phyloP scores from a whole-genome alignment of 768 basidiomycete species.

The Xerocomus spinulosus region DNA sequence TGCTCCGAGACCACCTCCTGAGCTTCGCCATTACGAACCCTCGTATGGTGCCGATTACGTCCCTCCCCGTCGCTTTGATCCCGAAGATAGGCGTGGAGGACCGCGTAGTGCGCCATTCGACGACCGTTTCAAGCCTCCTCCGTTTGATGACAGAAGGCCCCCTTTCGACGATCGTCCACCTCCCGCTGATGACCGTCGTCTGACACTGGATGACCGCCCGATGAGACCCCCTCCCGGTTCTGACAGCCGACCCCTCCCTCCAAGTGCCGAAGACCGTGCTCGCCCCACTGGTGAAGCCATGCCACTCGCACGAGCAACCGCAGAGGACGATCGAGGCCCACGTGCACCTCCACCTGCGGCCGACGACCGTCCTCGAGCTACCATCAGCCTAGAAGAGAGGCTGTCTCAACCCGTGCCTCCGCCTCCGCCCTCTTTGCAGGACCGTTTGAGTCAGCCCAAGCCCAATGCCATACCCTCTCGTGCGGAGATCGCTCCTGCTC shows the following conservation, averaged over 20 bases:
- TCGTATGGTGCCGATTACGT: conserved; percentile 34
- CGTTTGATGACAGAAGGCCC: conserved; percentile 30
- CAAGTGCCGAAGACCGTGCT: conserved; percentile 20
- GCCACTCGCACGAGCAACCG: conserved; percentile 10
- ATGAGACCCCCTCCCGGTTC: conserved; percentile 26
- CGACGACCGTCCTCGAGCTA: conserved; percentile 27
- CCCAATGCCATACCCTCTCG: conserved; percentile 9
- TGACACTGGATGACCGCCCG: conserved; percentile 31
- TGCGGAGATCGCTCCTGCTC: conserved; percentile 24
- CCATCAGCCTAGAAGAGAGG: conserved; percentile 37
- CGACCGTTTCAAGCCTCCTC: conserved; percentile 23
- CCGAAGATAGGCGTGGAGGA: conserved; percentile 26
- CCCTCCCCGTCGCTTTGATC: conserved; percentile 32
- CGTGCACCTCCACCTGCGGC: conserved; percentile 14
- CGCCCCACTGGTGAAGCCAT: conserved; percentile 17
- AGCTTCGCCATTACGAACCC: conserved; percentile 46
- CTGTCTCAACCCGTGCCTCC: conserved; percentile 31
- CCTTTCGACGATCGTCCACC: conserved; percentile 26
- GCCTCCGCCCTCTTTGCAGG: conserved; percentile 34
- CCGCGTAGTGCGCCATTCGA: conserved; percentile 18
- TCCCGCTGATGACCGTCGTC: conserved; percentile 24
- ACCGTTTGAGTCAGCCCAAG: conserved; percentile 35
- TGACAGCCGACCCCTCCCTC: conserved; percentile 10
- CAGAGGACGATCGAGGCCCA: conserved; percentile 28
- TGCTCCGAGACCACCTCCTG: conserved; percentile 40